Base-by-base conservation (phyloP, 2,329 filamentous ascomycete species). In the Magnaporthiopsis poae region DNA sequence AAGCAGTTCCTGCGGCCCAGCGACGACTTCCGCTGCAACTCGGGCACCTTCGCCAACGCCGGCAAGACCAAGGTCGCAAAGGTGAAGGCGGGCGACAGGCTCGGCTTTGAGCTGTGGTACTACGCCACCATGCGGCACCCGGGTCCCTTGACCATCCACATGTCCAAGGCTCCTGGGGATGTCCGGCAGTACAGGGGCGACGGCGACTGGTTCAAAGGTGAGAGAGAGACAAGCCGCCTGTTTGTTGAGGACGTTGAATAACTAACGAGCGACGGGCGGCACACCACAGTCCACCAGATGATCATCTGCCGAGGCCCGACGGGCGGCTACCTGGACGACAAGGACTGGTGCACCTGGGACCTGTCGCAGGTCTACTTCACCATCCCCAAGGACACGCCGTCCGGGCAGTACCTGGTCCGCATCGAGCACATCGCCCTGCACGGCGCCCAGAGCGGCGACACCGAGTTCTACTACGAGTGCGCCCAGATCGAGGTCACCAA, bases 151-250 rank as follows among this genome's bases (percentile, higher is more conserved):
- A 70, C 73, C 15, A 76, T 78, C 62, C 77, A 77, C 71, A 69
- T 78, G 70, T 69, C 68, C 33, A 62, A 59, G 13, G 69, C 67
- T 9, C 68, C 68, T 11, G 68, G 68, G 11, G 64, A 68, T 27
- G 68, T 69, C 8, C 65, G 65, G 56, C 39, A 69, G 62, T 70
- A 67, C 52, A 31, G 60, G 33, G 65, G 68, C 27, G 61, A 64
- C 21, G 68, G 68, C 21, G 65, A 67, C 61, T 68, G 67, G 68
- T 67, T 69, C 63, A 67, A 84, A 82, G 74, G 78, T 86, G 86
- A 90, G 75, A n/a, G 8, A 13, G 39, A 18, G 15, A 15, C 39
- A 1, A 2, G 5, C 39, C 15, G 5, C 21, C 15, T 52, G 18
- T 5, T 52, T 5, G 5, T 21, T 21, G 12, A 5, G 35, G 35